Percentiles rank a stretch among this genome's conserved stretches.
Evolutionary conservation across 805 yeast genomes (phyloP).

Genomic region (Zygoascus ofunaensis): DNA sequence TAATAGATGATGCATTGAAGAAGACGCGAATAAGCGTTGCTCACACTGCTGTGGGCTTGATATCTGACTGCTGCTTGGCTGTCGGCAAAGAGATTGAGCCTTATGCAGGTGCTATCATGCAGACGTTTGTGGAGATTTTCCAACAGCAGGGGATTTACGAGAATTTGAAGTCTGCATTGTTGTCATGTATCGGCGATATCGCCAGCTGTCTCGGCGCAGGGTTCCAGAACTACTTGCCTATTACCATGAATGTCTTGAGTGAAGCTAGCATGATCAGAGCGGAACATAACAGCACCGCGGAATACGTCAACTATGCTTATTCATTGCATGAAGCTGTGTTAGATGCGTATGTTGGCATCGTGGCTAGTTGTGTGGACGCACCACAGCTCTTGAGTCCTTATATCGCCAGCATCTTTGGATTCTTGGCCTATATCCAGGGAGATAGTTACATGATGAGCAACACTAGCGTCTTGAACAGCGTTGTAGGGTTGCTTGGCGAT

Average conservation of each 20-base stretch:
- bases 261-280: constrained; percentile 28
- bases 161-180: constrained; percentile 76
- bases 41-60: constrained; percentile 85
- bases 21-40: constrained; percentile 80
- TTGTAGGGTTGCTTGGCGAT: constrained; percentile 89
- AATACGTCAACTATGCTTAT: constrained; percentile 65
- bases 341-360: constrained; percentile 92
- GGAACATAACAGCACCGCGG: constrained; percentile 48
- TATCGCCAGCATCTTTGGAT: constrained; percentile 60
- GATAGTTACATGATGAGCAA: constrained; percentile 52
- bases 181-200: constrained; percentile 92
- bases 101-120: constrained; percentile 75
- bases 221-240: constrained; percentile 67
- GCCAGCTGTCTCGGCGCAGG: constrained; percentile 77
- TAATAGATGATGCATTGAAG: constrained; percentile 61
- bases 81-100: constrained; percentile 64
- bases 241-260: constrained; percentile 61
- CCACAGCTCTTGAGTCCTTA: constrained; percentile 60
- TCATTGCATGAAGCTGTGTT: constrained; percentile 78
- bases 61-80: constrained; percentile 89
- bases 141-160: constrained; percentile 59
- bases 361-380: constrained; percentile 70
- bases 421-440: constrained; percentile 49
- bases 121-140: constrained; percentile 64
- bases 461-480: constrained; percentile 70